Base-by-base conservation (phyloP, 1,139 yeast genomes). In the Suhomyces wounanorum region DNA sequence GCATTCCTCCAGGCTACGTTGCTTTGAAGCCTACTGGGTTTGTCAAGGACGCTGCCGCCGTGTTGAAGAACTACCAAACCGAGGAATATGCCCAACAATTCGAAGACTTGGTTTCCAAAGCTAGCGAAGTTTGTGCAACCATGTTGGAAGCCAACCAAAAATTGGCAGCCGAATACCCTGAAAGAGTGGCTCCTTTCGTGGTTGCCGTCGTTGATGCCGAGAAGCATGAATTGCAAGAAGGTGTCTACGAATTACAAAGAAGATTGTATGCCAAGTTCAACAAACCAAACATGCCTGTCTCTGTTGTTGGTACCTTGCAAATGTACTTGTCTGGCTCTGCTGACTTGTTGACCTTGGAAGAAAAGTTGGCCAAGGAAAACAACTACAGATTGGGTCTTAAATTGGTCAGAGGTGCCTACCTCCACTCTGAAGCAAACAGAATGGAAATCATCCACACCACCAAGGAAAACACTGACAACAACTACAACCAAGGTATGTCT, bases 321-420 rank as follows among this genome's bases (percentile, higher is more conserved):
- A 84, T 92, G 90, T 94, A 94, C 70, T 78, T 94, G 63, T 82
- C 84, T 48, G 89, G 85, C 55, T 83, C 96, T 1, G 68, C 85
- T 1, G 77, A 77, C 28, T 79, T 88, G 59, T 74, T 92, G 57
- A 70, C 82, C 36, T 57, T 70, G 43, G 97, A 92, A 65, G 82
- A 84, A 58, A 72, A 76, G 55, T 74, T 84, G 54, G 97, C 98
- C 13, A 62, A 70, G 53, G 68, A 79, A 52, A 78, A 80, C 54
- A 76, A 78, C 52, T 92, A 91, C 69, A 81, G 88, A 64, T 72
- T 91, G 55, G 98, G 97, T 18, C 77, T 91, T 73, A 94, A 94
- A 69, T 79, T 94, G 51, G 99, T 94, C n/a, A 84, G 99, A 68
- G 99, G 99, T 56, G 99, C 99, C 8, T 94, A 94, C 73, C 83